Conservation (phyloP, 208 protist species). For the Trypanosoma platydactyli region DNA sequence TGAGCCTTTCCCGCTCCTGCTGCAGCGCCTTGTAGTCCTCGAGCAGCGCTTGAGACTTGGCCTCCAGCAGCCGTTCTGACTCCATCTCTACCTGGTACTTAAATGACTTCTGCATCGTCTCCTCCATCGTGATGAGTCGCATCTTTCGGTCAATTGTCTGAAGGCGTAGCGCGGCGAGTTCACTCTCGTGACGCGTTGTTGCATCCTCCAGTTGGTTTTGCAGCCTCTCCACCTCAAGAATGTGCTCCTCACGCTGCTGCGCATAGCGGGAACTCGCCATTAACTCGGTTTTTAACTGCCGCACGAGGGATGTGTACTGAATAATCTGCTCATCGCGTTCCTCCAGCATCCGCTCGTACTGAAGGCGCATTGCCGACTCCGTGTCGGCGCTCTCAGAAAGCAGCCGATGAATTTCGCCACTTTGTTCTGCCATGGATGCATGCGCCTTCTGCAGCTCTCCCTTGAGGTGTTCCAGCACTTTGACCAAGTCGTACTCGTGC, state of each 20-base stretch:
- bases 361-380: conserved; percentile 33
- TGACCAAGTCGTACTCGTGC: conserved; percentile 56
- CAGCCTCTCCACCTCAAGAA: conserved; percentile 62
- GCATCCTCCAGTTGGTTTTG: conserved; percentile 63
- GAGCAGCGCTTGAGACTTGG: conserved; percentile 42
- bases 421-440: conserved; percentile 32
- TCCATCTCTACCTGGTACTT: conserved; percentile 51
- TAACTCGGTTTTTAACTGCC: conserved; percentile 66
- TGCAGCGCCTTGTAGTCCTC: conserved; percentile 47
- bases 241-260: conserved; percentile 63
- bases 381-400: conserved; percentile 29
- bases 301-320: conserved; percentile 46
- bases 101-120: conserved; percentile 67
- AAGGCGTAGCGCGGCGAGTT: conserved; percentile 68
- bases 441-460: conserved; percentile 43
- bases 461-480: conserved; percentile 54
- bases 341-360: conserved; percentile 56
- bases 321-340: conserved; percentile 66
- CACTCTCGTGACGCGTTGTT: conserved; percentile 51
- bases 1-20: conserved; percentile 49
- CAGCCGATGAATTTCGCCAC: conserved; percentile 38
- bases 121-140: conserved; percentile 71
- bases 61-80: conserved; percentile 44
- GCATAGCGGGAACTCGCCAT: conserved; percentile 51
- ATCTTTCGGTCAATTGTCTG: conserved; percentile 84